phyloP scores from a whole-genome alignment of 345 rosid species.

The Laguncularia racemosa region DNA sequence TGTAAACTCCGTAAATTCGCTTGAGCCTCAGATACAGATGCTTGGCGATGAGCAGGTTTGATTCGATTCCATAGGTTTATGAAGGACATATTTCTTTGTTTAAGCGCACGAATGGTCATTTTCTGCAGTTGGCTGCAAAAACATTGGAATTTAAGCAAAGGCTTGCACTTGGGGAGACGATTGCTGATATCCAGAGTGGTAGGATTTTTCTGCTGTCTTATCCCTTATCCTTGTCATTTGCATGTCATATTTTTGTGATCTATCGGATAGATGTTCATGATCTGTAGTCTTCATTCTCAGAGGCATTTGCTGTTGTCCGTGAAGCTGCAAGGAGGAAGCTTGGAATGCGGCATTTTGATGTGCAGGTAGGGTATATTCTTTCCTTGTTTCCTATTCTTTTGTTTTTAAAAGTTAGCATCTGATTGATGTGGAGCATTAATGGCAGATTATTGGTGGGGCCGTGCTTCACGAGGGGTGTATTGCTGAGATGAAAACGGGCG shows the following conservation, averaged over 20 bases:
- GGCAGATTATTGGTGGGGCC: conserved; percentile 90
- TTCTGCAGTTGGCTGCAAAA: conserved; percentile 59
- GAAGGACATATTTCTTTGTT: neutral
- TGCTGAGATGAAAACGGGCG: conserved; percentile 98
- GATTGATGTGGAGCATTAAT: neutral
- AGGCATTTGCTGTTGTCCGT: conserved; percentile 92
- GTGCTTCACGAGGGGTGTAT: conserved; percentile 97
- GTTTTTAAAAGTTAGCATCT: neutral
- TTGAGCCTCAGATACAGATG: conserved; percentile 46
- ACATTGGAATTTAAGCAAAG: conserved; percentile 67
- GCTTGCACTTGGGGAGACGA: conserved; percentile 50
- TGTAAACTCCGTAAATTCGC: conserved; percentile 53
- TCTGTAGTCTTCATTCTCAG: conserved; percentile 19
- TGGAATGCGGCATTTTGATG: conserved; percentile 99
- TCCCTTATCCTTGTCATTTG: neutral
- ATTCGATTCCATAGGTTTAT: neutral
- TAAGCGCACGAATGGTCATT: neutral
- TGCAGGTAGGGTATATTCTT: conserved; percentile 77
- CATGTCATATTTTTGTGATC: conserved; percentile 7
- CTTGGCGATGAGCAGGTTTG: conserved; percentile 80
- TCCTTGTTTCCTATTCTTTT: neutral
- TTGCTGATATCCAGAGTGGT: conserved; percentile 91
- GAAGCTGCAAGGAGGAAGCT: conserved; percentile 95
- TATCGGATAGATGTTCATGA: neutral
- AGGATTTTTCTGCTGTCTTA: conserved; percentile 4